Percentiles rank a stretch among this genome's conserved stretches.
These are phyloP conservation scores for Leptomonas pyrrhocoris DNA, from an alignment of 208 protist species.

Conservation along the genomic window DNA sequence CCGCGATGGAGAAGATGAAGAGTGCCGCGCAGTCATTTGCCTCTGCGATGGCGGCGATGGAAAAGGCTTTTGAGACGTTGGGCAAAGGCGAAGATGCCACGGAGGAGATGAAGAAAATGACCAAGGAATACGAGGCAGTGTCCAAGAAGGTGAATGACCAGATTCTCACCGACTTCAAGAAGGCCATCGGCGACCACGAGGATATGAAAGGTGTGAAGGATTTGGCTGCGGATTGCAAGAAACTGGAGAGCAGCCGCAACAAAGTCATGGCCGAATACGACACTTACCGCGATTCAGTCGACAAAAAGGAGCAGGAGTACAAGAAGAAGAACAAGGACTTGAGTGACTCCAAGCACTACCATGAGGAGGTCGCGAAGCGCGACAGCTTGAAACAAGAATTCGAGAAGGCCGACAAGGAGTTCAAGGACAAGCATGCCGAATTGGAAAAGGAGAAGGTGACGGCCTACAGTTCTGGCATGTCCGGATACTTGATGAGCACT, in stretches of 20 bases:
- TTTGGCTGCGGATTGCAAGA: conserved; percentile 41
- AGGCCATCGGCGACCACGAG: conserved; percentile 37
- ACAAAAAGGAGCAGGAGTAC: conserved; percentile 60
- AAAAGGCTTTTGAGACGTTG: conserved; percentile 44
- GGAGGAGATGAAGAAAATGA: conserved; percentile 16
- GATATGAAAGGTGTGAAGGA: conserved; percentile 26
- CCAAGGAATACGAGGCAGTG: conserved; percentile 12
- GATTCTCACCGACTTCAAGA: conserved; percentile 37
- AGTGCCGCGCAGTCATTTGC: conserved; percentile 32
- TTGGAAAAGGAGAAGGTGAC: conserved; percentile 21
- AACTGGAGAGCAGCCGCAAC: conserved; percentile 43
- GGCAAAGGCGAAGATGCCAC: conserved; percentile 19
- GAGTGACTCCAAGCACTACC: conserved; percentile 48
- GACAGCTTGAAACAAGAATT: conserved; percentile 46
- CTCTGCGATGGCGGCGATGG: conserved; percentile 31
- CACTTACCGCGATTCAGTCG: conserved; percentile 53
- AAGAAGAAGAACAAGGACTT: conserved; percentile 63
- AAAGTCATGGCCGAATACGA: conserved; percentile 63
- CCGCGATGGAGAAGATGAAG: conserved; percentile 35
- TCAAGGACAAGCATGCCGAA: conserved; percentile 44
- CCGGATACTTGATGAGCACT: conserved; percentile 18
- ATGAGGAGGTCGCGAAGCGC: conserved; percentile 42
- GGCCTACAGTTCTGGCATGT: conserved; percentile 26
- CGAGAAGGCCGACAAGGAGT: conserved; percentile 42
- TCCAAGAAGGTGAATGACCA: conserved; percentile 28